A percentile compares a stretch with the other conserved stretches of the same genome.
These are phyloP conservation scores for Papiliotrema terrestris DNA, from an alignment of 1,284 basidiomycete species.

Conservation along the genomic window DNA sequence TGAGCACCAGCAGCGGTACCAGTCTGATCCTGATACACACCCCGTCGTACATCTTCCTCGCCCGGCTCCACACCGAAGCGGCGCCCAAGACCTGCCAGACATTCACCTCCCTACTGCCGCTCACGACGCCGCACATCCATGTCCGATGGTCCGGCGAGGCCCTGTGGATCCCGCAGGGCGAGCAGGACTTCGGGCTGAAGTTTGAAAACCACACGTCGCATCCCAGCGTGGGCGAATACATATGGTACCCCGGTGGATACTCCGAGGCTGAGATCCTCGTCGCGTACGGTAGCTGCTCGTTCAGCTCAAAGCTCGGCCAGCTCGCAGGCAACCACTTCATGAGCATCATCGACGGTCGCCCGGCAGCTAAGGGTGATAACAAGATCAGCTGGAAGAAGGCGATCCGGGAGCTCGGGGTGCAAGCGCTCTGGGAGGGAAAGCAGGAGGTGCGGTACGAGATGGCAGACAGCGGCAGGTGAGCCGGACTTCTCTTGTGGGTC, in stretches of 20 bases:
- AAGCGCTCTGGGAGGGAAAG: conserved; percentile 15
- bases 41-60: conserved; percentile 9
- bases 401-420: conserved; percentile 12
- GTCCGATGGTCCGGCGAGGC: conserved; percentile 20
- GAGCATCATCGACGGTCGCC: conserved; percentile 10
- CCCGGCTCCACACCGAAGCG: conserved; percentile 4
- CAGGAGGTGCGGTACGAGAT: conserved; percentile 15
- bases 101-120: conserved; percentile 15
- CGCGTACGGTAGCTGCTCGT: conserved; percentile 11
- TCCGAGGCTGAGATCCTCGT: conserved; percentile 17
- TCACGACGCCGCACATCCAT: conserved; percentile 14
- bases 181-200: conserved; percentile 9
- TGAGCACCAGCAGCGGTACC: too few species aligned
- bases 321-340: conserved; percentile 18
- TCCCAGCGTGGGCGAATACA: conserved; percentile 9
- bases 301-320: conserved; percentile 16
- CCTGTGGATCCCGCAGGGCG: conserved; percentile 19
- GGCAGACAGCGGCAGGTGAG: conserved; percentile 14
- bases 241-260: conserved; percentile 17
- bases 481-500: neutral
- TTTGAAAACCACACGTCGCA: conserved; percentile 20
- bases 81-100: conserved; percentile 12
- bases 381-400: neutral
- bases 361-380: too few species aligned
- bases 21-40: conserved; percentile 11